Percentiles rank a stretch among this genome's conserved stretches.
phyloP scores from a whole-genome alignment of 139 green algal species.

The Tetratostichococcus sp. region DNA sequence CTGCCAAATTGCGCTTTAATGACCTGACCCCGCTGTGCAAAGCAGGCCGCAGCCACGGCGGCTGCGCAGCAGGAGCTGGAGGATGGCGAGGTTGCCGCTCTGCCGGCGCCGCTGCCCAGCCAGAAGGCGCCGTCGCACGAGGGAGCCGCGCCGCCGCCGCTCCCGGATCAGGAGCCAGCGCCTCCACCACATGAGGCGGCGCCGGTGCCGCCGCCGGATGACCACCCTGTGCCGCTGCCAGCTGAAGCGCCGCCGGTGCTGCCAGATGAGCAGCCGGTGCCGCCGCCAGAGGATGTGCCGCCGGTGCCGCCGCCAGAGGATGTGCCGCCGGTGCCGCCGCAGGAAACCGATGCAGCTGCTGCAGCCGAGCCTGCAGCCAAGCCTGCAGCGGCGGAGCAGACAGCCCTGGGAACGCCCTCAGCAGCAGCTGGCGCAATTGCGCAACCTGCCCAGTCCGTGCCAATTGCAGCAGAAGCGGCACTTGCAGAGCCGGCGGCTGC shows the following conservation, averaged over 20 bases:
- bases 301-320: background rate
- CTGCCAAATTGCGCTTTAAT: too few species aligned
- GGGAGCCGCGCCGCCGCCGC: too few species aligned
- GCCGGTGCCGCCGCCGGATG: background rate
- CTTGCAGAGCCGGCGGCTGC: background rate
- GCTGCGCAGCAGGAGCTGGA: background rate
- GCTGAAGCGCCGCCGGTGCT: background rate
- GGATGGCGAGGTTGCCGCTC: background rate
- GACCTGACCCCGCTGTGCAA: too few species aligned
- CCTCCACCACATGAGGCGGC: too few species aligned
- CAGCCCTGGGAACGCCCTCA: too few species aligned
- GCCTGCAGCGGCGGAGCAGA: background rate
- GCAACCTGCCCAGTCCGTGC: too few species aligned
- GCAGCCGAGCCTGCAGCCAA: background rate
- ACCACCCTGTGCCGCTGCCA: background rate
- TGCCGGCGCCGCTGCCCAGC: too few species aligned
- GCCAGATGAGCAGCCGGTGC: background rate
- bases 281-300: background rate
- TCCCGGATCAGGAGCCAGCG: too few species aligned
- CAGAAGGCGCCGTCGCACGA: too few species aligned
- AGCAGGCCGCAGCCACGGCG: background rate
- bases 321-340: background rate
- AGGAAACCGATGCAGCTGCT: background rate
- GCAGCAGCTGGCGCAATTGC: too few species aligned
- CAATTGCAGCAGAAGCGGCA: too few species aligned